These are phyloP conservation scores for Bruguiera parviflora DNA, from an alignment of 345 rosid species.

Conservation along the genomic window DNA sequence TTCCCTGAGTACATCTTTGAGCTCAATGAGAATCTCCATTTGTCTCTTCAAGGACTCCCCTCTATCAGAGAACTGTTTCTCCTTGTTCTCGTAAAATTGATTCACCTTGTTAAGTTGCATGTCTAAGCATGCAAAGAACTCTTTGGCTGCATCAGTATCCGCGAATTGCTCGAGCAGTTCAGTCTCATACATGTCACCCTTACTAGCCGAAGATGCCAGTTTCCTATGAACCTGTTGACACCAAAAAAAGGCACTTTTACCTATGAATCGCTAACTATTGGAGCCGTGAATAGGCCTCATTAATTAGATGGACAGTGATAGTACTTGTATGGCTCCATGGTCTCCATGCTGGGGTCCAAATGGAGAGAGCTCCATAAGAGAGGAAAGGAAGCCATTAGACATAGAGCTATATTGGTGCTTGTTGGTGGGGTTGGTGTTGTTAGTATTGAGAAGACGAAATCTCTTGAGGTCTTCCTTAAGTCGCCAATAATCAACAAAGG, in stretches of 20 bases:
- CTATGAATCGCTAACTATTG: not conserved
- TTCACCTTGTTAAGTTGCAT: constrained; percentile 87
- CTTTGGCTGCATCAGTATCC: constrained; percentile 72
- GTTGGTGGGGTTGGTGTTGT: constrained; percentile 14
- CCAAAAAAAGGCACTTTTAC: not conserved
- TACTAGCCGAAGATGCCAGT: constrained; percentile 62
- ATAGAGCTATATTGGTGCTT: constrained; percentile 16
- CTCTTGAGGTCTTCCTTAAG: constrained; percentile 82
- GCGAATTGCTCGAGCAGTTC: constrained; percentile 74
- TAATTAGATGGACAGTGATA: no score
- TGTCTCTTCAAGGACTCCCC: constrained; percentile 83
- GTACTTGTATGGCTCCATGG: constrained; percentile 77
- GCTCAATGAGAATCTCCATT: constrained; percentile 73
- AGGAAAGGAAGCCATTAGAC: constrained; percentile 35
- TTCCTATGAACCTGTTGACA: constrained; percentile 67
- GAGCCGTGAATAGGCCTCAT: no score
- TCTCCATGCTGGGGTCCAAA: constrained; percentile 45
- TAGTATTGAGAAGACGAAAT: constrained; percentile 36
- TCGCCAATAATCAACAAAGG: constrained; percentile 87
- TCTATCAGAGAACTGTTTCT: constrained; percentile 87
- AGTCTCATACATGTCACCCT: constrained; percentile 70
- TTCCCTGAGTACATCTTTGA: constrained; percentile 53
- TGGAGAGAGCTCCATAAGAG: constrained; percentile 41
- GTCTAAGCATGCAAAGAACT: constrained; percentile 75
- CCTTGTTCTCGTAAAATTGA: constrained; percentile 72